phyloP scores from a whole-genome alignment of 1,284 basidiomycete genomes.

The Schizophyllum amplum region DNA sequence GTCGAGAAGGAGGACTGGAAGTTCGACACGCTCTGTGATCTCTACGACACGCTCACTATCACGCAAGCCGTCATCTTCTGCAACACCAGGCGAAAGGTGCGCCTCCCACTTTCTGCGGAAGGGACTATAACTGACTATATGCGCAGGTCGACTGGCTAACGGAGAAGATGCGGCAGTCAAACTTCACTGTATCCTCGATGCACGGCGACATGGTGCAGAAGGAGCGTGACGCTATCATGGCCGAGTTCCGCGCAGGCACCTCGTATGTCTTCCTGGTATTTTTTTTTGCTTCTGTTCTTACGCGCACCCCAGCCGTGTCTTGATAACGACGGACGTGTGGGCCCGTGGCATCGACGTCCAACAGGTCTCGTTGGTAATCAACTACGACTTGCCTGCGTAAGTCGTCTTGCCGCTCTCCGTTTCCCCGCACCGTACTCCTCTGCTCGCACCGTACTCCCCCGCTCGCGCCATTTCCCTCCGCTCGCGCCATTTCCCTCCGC shows the following conservation, averaged over 20 bases:
- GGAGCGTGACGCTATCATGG: slow-evolving; percentile 98
- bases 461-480: too few relatives aligned
- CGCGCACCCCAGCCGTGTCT: slow-evolving; percentile 58
- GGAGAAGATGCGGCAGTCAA: slow-evolving; percentile 95
- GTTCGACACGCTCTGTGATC: slow-evolving; percentile 96
- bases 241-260: slow-evolving; percentile 92
- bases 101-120: slow-evolving; percentile 11
- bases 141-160: slow-evolving; percentile 94
- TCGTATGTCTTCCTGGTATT: slow-evolving; percentile 48
- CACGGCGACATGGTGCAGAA: slow-evolving; percentile 99
- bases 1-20: slow-evolving; percentile 99
- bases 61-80: slow-evolving; percentile 99
- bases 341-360: slow-evolving; percentile 98
- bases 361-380: slow-evolving; percentile 97
- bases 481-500: too few relatives aligned
- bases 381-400: slow-evolving; percentile 93
- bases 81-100: slow-evolving; percentile 93
- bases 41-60: slow-evolving; percentile 98
- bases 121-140: neutral
- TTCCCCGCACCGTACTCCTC: too few relatives aligned
- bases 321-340: slow-evolving; percentile 98
- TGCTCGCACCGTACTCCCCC: too few relatives aligned
- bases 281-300: slow-evolving; percentile 8
- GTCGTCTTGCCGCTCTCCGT: too few relatives aligned
- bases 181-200: slow-evolving; percentile 97